Evolutionary conservation across 805 yeast species (phyloP).

Genomic region (Saturnispora kantuleensis): DNA sequence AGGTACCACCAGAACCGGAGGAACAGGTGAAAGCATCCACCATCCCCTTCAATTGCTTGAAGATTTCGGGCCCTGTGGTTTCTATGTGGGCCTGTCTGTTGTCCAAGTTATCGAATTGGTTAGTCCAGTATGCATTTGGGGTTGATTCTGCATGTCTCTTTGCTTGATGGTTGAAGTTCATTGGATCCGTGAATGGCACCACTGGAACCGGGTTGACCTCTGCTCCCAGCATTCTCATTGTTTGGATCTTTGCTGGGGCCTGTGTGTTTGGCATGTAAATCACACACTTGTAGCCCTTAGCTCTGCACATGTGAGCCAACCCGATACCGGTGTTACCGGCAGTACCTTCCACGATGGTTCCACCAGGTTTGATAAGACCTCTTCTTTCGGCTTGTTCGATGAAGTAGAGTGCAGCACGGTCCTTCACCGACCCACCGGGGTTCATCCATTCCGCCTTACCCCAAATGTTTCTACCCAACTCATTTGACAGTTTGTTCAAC

Average conservation of each 20-base stretch:
- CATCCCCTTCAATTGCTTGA: constrained; percentile 75
- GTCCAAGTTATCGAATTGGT: constrained; percentile 81
- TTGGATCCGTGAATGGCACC: constrained; percentile 71
- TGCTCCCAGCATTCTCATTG: constrained; percentile 69
- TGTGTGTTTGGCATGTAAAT: constrained; percentile 92
- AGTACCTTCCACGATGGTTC: constrained; percentile 89
- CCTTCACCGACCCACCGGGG: constrained; percentile 91
- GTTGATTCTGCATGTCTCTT: constrained; percentile 68
- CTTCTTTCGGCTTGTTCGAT: constrained; percentile 67
- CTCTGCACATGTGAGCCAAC: constrained; percentile 70
- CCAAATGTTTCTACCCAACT: constrained; percentile 62
- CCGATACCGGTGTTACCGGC: constrained; percentile 96
- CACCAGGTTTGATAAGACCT: constrained; percentile 63
- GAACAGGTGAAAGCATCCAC: constrained; percentile 85
- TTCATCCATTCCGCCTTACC: constrained; percentile 91
- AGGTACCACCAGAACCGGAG: constrained; percentile 90
- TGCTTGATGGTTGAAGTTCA: constrained; percentile 83
- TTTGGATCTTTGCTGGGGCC: constrained; percentile 68
- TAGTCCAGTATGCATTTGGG: constrained; percentile 87
- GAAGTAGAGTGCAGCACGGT: constrained; percentile 76
- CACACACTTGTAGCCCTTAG: constrained; percentile 76
- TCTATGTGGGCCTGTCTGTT: constrained; percentile 85
- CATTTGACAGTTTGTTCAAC: constrained; percentile 44
- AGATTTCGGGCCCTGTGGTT: constrained; percentile 89
- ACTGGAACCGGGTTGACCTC: constrained; percentile 88